Evolutionary conservation across 129 eudicot genomes (phyloP).

Genomic region (Cynara cardunculus): DNA sequence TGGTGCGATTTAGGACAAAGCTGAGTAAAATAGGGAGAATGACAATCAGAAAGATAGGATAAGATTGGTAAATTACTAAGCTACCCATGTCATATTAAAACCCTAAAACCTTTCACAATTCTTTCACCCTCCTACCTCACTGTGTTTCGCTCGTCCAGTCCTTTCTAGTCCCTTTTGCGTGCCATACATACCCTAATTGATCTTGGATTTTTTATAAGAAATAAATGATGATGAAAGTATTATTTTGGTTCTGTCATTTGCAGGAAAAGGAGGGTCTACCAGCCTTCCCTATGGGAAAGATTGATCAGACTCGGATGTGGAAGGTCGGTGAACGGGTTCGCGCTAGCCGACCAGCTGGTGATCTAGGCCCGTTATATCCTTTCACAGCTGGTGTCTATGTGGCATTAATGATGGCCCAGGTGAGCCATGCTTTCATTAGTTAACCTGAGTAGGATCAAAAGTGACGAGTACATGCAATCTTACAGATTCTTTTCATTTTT

Average conservation of each 20-base stretch:
- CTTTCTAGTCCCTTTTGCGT: neutral
- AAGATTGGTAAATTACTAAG: neutral
- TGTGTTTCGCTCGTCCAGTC: neutral
- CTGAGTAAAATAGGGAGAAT: too few species aligned
- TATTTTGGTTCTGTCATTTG: neutral
- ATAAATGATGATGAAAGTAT: neutral
- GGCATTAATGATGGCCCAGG: conserved; percentile 99
- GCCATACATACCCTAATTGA: neutral
- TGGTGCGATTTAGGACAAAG: too few species aligned
- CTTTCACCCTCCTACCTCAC: neutral
- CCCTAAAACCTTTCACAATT: neutral
- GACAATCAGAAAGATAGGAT: too few species aligned
- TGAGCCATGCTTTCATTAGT: conserved; percentile 16
- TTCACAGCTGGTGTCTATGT: conserved; percentile 98
- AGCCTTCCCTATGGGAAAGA: conserved; percentile 98
- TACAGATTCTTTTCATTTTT: neutral
- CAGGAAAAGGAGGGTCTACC: conserved; percentile 98
- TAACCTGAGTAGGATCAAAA: neutral
- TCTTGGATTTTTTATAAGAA: neutral
- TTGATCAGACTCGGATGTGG: conserved; percentile 98
- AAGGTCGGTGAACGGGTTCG: conserved; percentile 89
- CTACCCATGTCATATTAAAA: neutral
- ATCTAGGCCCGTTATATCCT: conserved; percentile 87
- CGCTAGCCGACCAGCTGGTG: conserved; percentile 76
- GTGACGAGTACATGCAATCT: neutral